A percentile compares a stretch with the other conserved stretches of the same genome.
Evolutionary conservation across 2,329 filamentous ascomycete genomes (phyloP).

Genomic region (Aspergillus sergii): DNA sequence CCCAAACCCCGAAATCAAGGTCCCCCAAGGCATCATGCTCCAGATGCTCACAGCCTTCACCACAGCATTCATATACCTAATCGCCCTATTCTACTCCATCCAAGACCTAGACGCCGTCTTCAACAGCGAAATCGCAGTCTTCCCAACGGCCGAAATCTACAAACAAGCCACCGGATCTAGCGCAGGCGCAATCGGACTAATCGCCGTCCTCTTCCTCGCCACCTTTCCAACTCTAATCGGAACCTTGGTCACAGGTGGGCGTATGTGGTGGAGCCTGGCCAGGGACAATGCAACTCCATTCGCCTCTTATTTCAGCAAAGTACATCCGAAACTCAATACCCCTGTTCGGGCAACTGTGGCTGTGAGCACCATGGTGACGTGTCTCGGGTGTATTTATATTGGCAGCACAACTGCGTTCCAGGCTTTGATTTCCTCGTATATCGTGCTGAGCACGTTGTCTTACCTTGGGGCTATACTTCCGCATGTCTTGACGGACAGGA

Average conservation of each 20-base stretch:
- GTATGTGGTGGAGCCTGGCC: conserved; percentile 64
- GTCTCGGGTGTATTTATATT: conserved; percentile 67
- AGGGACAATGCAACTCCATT: conserved; percentile 62
- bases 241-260: conserved; percentile 58
- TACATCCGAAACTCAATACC: conserved; percentile 51
- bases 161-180: conserved; percentile 58
- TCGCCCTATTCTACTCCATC: conserved; percentile 43
- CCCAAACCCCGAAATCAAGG: conserved; percentile 34
- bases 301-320: conserved; percentile 48
- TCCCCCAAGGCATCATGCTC: conserved; percentile 49
- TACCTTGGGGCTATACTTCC: conserved; percentile 67
- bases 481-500: conserved; percentile 52
- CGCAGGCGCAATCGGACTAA: conserved; percentile 55
- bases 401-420: conserved; percentile 68
- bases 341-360: conserved; percentile 60
- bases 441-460: conserved; percentile 57
- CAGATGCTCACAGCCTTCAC: conserved; percentile 49
- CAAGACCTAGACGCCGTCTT: conserved; percentile 55
- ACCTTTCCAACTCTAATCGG: conserved; percentile 57
- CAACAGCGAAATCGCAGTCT: conserved; percentile 46
- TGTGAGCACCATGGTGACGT: conserved; percentile 53
- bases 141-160: conserved; percentile 70
- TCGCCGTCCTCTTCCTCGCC: conserved; percentile 58
- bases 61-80: conserved; percentile 51
- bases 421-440: conserved; percentile 65